Conservation (phyloP, 2,329 filamentous ascomycete species). For the Mariannaea sp. region DNA sequence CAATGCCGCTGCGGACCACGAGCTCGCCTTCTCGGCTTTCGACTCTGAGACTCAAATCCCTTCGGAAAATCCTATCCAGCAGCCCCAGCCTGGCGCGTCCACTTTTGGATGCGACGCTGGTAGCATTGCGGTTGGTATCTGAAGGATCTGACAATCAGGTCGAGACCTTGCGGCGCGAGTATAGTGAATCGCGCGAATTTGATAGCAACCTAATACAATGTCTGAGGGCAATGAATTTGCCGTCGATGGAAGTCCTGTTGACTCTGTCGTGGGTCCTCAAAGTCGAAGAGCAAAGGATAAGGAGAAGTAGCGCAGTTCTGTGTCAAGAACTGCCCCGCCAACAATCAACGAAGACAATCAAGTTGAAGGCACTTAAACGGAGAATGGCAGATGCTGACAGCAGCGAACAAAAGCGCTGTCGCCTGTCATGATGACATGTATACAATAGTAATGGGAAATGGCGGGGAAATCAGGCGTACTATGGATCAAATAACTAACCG, state of each 20-base stretch:
- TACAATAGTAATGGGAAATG: constrained; percentile 18
- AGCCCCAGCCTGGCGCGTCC: constrained; percentile 77
- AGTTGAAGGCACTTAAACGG: constrained; percentile 34
- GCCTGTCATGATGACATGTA: constrained; percentile 29
- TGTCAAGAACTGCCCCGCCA: constrained; percentile 32
- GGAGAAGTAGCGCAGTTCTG: constrained; percentile 29
- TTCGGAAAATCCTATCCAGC: constrained; percentile 71
- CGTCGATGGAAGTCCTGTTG: constrained; percentile 54
- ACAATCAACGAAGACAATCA: constrained; percentile 33
- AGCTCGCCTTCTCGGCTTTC: constrained; percentile 57
- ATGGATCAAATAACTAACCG: constrained; percentile 23
- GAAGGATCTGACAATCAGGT: constrained; percentile 56
- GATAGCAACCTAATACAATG: constrained; percentile 43
- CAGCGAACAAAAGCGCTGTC: constrained; percentile 26
- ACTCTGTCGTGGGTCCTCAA: constrained; percentile 54
- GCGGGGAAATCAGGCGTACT: constrained; percentile 24
- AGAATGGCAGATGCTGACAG: constrained; percentile 22
- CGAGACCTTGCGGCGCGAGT: constrained; percentile 43
- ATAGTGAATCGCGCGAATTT: constrained; percentile 45
- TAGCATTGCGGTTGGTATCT: constrained; percentile 73
- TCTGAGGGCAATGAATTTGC: constrained; percentile 46
- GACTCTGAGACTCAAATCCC: constrained; percentile 64
- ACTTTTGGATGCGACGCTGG: constrained; percentile 74
- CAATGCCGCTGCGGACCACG: constrained; percentile 58
- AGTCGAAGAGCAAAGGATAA: constrained; percentile 48